Evolutionary conservation across 1,139 yeast genomes (phyloP).

Genomic region (Pichia sp.): DNA sequence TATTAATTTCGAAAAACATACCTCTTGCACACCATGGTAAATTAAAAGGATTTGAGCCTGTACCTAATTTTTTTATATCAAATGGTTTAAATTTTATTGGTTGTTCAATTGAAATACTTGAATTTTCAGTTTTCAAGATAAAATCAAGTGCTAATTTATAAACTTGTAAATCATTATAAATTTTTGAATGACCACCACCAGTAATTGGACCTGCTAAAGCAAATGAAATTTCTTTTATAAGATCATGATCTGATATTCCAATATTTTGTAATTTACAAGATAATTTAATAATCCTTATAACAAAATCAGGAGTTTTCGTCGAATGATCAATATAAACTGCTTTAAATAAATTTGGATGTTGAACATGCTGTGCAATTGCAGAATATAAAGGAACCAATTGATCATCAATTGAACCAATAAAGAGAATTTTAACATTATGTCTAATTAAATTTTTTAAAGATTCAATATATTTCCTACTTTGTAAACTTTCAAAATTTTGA

Average conservation of each 20-base stretch:
- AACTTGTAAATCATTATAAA: constrained; percentile 79
- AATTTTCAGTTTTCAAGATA: constrained; percentile 66
- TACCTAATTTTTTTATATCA: constrained; percentile 56
- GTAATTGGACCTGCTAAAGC: constrained; percentile 86
- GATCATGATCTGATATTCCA: constrained; percentile 69
- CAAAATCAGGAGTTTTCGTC: constrained; percentile 35
- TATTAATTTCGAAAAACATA: constrained; percentile 49
- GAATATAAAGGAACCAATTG: constrained; percentile 90
- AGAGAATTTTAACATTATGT: constrained; percentile 69
- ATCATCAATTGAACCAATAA: constrained; percentile 85
- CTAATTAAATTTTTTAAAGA: constrained; percentile 58
- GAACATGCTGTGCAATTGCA: constrained; percentile 71
- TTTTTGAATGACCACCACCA: constrained; percentile 89
- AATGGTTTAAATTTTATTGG: constrained; percentile 57
- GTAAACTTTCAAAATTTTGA: constrained; percentile 66
- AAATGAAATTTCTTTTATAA: constrained; percentile 72
- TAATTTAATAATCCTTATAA: constrained; percentile 29
- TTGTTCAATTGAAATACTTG: constrained; percentile 21
- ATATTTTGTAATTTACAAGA: constrained; percentile 47
- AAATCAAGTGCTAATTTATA: constrained; percentile 75
- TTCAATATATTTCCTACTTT: constrained; percentile 64
- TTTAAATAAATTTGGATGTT: constrained; percentile 84
- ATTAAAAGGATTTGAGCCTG: constrained; percentile 60
- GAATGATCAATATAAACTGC: constrained; percentile 80
- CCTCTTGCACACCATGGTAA: constrained; percentile 94